phyloP scores from a whole-genome alignment of 116 monocot genomes.

The Posidonia oceanica region DNA sequence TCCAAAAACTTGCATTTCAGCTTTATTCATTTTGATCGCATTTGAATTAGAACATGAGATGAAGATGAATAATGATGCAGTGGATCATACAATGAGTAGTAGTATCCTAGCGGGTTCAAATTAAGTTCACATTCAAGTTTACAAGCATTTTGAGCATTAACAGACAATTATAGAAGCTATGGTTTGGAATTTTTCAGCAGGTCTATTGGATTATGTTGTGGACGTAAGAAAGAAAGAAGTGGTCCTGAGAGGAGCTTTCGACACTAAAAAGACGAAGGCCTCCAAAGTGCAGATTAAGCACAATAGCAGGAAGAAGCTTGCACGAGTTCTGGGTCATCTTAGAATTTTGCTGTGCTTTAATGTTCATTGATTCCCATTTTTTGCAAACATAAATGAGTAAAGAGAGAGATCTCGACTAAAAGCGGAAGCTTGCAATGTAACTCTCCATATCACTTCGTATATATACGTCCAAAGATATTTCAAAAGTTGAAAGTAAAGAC shows the following conservation, averaged over 20 bases:
- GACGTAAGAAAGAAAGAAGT: conserved; percentile 65
- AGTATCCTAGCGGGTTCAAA: not conserved
- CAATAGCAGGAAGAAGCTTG: not conserved
- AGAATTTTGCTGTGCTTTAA: not conserved
- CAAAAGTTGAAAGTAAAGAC: too few species aligned
- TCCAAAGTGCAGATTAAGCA: not conserved
- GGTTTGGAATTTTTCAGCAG: conserved; percentile 16
- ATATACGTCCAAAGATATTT: too few species aligned
- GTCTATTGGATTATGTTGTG: conserved; percentile 60
- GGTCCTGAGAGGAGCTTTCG: conserved; percentile 34
- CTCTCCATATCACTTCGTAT: too few species aligned
- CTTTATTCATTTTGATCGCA: not conserved
- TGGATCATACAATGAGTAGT: too few species aligned
- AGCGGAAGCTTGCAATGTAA: too few species aligned
- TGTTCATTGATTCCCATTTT: not conserved
- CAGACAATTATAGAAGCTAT: not conserved
- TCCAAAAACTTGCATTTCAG: not conserved
- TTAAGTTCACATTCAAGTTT: not conserved
- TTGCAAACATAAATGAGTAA: not conserved
- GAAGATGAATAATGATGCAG: too few species aligned
- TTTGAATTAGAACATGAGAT: too few species aligned
- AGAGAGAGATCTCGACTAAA: too few species aligned
- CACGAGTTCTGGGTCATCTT: not conserved
- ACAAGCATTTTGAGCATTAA: not conserved
- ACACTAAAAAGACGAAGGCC: conserved; percentile 11